Conservation (phyloP, 2,329 filamentous ascomycete species). For the Diplodia scrobiculata region DNA sequence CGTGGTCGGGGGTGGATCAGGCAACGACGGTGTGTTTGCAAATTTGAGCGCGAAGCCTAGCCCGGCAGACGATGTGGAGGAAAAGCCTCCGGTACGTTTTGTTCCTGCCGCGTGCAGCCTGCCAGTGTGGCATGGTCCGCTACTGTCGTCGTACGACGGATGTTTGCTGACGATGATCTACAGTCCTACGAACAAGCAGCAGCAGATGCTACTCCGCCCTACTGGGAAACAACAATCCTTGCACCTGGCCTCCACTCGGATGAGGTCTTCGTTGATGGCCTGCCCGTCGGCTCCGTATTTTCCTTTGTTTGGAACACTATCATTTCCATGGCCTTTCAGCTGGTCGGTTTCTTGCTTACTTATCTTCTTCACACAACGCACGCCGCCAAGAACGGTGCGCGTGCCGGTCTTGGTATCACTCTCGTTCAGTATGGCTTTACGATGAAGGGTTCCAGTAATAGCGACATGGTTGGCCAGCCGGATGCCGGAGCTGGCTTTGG, state of each 20-base stretch:
- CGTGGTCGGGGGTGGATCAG: constrained; percentile 69
- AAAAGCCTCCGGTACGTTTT: constrained; percentile 81
- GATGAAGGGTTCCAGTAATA: constrained; percentile 66
- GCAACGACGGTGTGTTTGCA: constrained; percentile 92
- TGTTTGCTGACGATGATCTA: constrained; percentile 40
- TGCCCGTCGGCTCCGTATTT: constrained; percentile 87
- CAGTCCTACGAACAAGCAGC: constrained; percentile 98
- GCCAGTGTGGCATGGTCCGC: neutral
- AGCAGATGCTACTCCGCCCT: constrained; percentile 91
- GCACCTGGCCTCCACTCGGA: constrained; percentile 89
- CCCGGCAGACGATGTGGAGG: constrained; percentile 77
- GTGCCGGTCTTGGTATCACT: constrained; percentile 90
- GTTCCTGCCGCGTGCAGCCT: neutral
- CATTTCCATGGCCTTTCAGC: constrained; percentile 96
- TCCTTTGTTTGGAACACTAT: constrained; percentile 90
- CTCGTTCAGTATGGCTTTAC: constrained; percentile 96
- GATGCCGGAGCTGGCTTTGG: constrained; percentile 52
- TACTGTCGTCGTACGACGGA: constrained; percentile 22
- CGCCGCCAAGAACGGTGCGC: constrained; percentile 95
- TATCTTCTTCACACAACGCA: constrained; percentile 98
- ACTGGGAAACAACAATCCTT: constrained; percentile 98
- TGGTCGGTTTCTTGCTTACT: constrained; percentile 95
- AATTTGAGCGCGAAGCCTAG: constrained; percentile 92
- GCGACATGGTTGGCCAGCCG: constrained; percentile 46
- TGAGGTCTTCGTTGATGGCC: constrained; percentile 94